Evolutionary conservation across 1,284 basidiomycete species (phyloP), one percentile per base, ranked within the genome.

Genomic region (Xanthoconium separans): DNA sequence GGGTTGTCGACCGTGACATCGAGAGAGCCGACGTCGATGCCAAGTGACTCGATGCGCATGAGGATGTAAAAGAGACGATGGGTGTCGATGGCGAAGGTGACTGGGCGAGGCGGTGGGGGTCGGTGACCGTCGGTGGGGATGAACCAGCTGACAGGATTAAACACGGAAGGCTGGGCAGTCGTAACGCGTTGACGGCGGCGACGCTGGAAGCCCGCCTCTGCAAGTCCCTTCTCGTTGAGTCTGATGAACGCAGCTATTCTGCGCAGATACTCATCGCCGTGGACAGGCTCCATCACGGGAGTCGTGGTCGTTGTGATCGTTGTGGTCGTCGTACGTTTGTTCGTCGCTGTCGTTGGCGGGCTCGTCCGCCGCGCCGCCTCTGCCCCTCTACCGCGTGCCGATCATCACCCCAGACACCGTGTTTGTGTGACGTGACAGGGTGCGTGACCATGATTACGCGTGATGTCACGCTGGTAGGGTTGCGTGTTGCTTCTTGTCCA

Each of bases 31-130:
- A 91, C 79, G 47, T 83, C 73, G 52, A 91, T 75, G 15, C 84
- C 87, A 34, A 91, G 71, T 3, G 83, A 91, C 70, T 96, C 93
- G 60, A 95, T 80, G 44, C 91, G 87, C 73, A 95, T 87, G 53
- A 96, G 80, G 58, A 93, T 72, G 71, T 95, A 96, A 79, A 90
- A 93, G 12, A 96, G 81, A 62, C 89, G 91, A 68, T 93, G 90
- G 16, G 81, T 83, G 70, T 94, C 90, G 60, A 91, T 79, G 9
- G 81, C 70, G 45, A 94, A 80, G 12, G 87, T 73, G 37, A 89
- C 73, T 5, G 88, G 82, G 64, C 80, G 82, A 36, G 75, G 68
- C 6, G 72, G 62, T 16, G 69, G 55, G 4, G 71, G 49, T 15
- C 51, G 70, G 58, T 31, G 70, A 51, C 42, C 63, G 52, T 54